Evolutionary conservation across 495 filamentous ascomycete species (phyloP).

Genomic region (Aspergillus sclerotiicarbonarius): DNA sequence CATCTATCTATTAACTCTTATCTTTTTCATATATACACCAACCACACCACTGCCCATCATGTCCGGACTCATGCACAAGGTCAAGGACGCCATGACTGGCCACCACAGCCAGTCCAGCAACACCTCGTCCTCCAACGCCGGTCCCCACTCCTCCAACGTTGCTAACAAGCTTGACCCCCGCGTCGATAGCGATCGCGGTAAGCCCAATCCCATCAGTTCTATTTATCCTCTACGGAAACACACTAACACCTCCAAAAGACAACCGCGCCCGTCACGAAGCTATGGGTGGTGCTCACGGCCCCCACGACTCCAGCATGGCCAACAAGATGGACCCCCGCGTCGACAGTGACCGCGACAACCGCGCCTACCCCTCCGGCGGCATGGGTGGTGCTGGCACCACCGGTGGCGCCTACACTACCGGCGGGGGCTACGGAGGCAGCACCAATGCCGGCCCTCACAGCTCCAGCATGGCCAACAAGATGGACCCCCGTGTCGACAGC

Average conservation of each 20-base stretch:
- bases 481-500: slow-evolving; percentile 4
- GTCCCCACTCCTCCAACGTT: slow-evolving; percentile 18
- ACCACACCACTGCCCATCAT: slow-evolving; percentile 37
- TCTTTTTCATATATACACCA: neutral
- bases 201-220: slow-evolving; percentile 3
- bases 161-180: slow-evolving; percentile 5
- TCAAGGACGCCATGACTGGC: slow-evolving; percentile 57
- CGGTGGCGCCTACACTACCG: neutral
- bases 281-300: slow-evolving; percentile 2
- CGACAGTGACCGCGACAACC: slow-evolving; percentile 24
- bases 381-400: slow-evolving; percentile 26
- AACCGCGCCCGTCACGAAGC: slow-evolving; percentile 11
- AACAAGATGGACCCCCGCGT: slow-evolving; percentile 26
- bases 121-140: slow-evolving; percentile 13
- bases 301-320: slow-evolving; percentile 15
- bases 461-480: slow-evolving; percentile 4
- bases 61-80: slow-evolving; percentile 61
- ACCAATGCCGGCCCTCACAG: slow-evolving; percentile 17
- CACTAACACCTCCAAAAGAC: neutral
- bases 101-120: slow-evolving; percentile 29
- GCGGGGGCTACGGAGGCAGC: slow-evolving; percentile 1
- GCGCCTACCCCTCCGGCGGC: slow-evolving; percentile 15
- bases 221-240: too few relatives aligned
- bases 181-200: slow-evolving; percentile 10
- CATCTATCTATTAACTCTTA: neutral